These are phyloP conservation scores for Bryoglossum gracile DNA, from an alignment of 495 filamentous ascomycete species.

Conservation along the genomic window DNA sequence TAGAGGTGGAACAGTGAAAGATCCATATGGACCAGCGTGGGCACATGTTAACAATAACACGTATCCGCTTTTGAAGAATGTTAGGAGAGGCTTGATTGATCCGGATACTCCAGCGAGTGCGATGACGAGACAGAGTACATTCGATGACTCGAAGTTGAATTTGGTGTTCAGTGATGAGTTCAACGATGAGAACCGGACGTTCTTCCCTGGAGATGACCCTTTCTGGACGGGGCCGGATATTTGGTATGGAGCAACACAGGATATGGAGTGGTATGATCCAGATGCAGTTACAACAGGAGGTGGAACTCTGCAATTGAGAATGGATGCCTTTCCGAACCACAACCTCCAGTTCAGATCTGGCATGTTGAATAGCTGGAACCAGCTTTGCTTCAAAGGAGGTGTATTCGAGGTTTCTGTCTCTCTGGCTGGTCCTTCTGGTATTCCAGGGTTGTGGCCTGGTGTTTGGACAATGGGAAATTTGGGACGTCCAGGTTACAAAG, in stretches of 20 bases:
- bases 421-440: slow-evolving; percentile 59
- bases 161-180: slow-evolving; percentile 74
- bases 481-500: slow-evolving; percentile 59
- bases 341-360: slow-evolving; percentile 61
- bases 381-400: slow-evolving; percentile 70
- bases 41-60: slow-evolving; percentile 29
- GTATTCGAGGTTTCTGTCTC: slow-evolving; percentile 71
- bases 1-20: slow-evolving; percentile 16
- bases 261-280: slow-evolving; percentile 79
- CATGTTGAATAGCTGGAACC: slow-evolving; percentile 78
- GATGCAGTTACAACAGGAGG: slow-evolving; percentile 62
- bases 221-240: slow-evolving; percentile 41
- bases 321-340: slow-evolving; percentile 61
- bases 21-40: slow-evolving; percentile 24
- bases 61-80: slow-evolving; percentile 48
- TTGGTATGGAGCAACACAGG: slow-evolving; percentile 57
- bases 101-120: slow-evolving; percentile 62
- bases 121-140: slow-evolving; percentile 43
- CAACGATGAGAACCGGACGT: slow-evolving; percentile 58
- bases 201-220: slow-evolving; percentile 68
- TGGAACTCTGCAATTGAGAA: slow-evolving; percentile 59
- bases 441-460: slow-evolving; percentile 69
- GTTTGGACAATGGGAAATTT: slow-evolving; percentile 77
- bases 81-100: slow-evolving; percentile 58
- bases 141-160: slow-evolving; percentile 52